Evolutionary conservation across 495 filamentous ascomycete genomes (phyloP), one percentile per base, ranked within the genome.

Genomic region (Chaetomidium leptoderma): DNA sequence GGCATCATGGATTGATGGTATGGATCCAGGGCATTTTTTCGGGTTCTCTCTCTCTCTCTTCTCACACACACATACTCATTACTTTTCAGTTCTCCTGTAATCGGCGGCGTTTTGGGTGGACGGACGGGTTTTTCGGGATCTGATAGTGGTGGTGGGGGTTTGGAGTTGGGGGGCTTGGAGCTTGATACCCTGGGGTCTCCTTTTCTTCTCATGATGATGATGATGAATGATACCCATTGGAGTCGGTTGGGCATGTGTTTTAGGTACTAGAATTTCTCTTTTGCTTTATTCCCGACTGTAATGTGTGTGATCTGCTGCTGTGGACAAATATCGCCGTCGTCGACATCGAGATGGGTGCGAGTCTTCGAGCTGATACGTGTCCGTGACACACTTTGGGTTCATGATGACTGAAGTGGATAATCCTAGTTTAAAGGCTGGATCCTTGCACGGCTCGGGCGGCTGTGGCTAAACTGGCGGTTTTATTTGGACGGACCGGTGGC

Each of bases 71-170:
- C 47, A 14, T 16, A 30, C 35, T 6, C 46, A 33, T 13, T 30
- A 40, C 35, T 40, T 32, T 8, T 30, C 36, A n/a, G 35, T 40
- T 40, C 50, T 53, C 36, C 35, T 53, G 50, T 53, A 53, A 27
- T 52, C 32, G 35, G 50, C 36, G 39, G 39, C 39, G 39, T 42
- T 42, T 35, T 30, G 27, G 37, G 14, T 21, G 21, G 51, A 24
- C 21, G 27, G 5, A 24, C 7, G 23, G 23, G 21, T 19, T 33
- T 54, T 54, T n/a, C 27, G 29, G 39, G 10, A 40, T 36, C 47
- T 50, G 47, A 26, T 23, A 39, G 49, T 40, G 33, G 43, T 14
- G 16, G 44, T 54, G 51, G 27, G 16, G 4, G 37, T 16, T 50
- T 36, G 17, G n/a, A 10, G 27, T 26, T 40, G 23, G 24, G 19